Conservation (phyloP, 73 alveolate genomes). For the Stentor coeruleus region DNA sequence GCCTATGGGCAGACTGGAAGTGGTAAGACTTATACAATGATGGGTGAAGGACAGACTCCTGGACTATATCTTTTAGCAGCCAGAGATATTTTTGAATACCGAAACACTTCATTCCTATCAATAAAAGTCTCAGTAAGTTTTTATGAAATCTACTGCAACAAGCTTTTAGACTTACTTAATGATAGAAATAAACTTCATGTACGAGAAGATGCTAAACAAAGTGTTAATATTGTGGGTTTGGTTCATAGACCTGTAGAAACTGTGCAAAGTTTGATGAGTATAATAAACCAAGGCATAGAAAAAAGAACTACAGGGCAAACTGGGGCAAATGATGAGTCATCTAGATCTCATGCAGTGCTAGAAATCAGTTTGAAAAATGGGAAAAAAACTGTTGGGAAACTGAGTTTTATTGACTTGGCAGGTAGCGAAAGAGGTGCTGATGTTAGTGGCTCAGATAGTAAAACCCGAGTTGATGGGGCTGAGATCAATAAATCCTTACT, state of each 20-base stretch:
- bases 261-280: background rate
- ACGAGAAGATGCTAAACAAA: constrained; percentile 98
- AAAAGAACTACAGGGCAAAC: constrained; percentile 16
- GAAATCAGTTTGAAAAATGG: constrained; percentile 4
- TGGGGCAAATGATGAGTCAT: constrained; percentile 20
- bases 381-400: constrained; percentile 64
- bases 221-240: constrained; percentile 94
- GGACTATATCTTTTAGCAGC: constrained; percentile 14
- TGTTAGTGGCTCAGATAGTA: constrained; percentile 70
- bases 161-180: constrained; percentile 95
- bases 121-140: constrained; percentile 88
- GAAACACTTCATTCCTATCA: constrained; percentile 35
- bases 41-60: constrained; percentile 5
- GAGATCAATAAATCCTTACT: constrained; percentile 99
- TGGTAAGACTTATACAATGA: constrained; percentile 29
- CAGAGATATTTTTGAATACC: background rate
- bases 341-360: constrained; percentile 22
- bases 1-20: constrained; percentile 34
- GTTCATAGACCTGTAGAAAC: constrained; percentile 45
- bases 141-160: constrained; percentile 99
- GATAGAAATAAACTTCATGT: constrained; percentile 81
- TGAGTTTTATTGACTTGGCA: constrained; percentile 98
- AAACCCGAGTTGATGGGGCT: constrained; percentile 99
- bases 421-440: constrained; percentile 97
- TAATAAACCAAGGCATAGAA: constrained; percentile 2